Percentiles rank a stretch among this genome's conserved stretches.
These are phyloP conservation scores for Coemansia sp. DNA, from an alignment of 192 early-diverging fungal genomes.

Conservation along the genomic window DNA sequence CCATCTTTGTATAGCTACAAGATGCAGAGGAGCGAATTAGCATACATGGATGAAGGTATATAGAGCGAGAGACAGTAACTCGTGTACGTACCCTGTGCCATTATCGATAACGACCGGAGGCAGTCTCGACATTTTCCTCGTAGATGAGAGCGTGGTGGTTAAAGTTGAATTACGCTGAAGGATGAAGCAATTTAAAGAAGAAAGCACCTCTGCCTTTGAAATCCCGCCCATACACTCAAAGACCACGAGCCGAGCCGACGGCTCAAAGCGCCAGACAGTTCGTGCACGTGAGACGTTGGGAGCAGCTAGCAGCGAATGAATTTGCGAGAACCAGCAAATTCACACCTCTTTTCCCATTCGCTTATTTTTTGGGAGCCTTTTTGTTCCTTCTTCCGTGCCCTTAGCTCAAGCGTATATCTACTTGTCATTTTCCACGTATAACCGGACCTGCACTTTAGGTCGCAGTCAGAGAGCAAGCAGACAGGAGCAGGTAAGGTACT, in stretches of 20 bases:
- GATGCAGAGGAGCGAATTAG: slow-evolving; percentile 1
- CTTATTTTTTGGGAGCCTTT: slow-evolving; percentile 4
- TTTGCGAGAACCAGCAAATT: neutral
- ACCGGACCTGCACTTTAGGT: neutral
- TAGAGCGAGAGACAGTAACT: neutral
- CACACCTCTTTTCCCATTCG: slow-evolving; percentile 17
- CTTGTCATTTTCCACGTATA: neutral
- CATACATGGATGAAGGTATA: neutral
- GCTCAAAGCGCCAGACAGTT: neutral
- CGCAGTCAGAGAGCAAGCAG: neutral
- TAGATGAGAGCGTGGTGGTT: neutral
- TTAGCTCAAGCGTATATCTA: slow-evolving; percentile 3
- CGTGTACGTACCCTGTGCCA: slow-evolving; percentile 82
- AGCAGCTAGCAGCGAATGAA: neutral
- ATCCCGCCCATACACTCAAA: neutral
- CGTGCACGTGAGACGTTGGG: neutral
- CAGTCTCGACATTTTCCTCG: slow-evolving; percentile 37
- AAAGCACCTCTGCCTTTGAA: neutral
- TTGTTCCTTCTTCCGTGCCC: slow-evolving; percentile 1
- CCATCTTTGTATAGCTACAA: slow-evolving; percentile 89
- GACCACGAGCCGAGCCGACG: slow-evolving; percentile 7
- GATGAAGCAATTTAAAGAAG: neutral
- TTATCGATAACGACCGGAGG: slow-evolving; percentile 96
- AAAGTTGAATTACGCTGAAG: neutral
- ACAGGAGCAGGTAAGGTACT: neutral